Evolutionary conservation across 352 stramenopile species (phyloP).

Genomic region (Globisporangium paddicum): DNA sequence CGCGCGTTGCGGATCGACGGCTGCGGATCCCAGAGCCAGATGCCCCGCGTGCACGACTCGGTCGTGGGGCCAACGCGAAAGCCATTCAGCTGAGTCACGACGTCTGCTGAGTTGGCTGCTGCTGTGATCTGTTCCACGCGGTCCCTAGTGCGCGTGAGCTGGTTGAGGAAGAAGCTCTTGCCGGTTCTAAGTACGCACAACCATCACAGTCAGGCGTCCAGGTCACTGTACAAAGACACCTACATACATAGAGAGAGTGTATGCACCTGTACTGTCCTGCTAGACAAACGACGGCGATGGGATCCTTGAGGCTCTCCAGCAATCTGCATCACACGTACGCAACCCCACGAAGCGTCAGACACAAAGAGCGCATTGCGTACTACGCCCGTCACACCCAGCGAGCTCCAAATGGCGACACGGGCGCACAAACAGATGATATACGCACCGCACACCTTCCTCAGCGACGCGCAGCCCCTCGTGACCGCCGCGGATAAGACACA

Average conservation of each 20-base stretch:
- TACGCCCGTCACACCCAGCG: not conserved
- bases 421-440: not conserved
- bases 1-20: conserved; percentile 48
- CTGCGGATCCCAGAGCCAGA: conserved; percentile 77
- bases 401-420: conserved; percentile 1
- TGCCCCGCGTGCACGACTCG: conserved; percentile 80
- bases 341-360: not conserved
- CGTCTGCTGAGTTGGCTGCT: too few relatives aligned
- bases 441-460: conserved; percentile 46
- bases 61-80: conserved; percentile 80
- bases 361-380: not conserved
- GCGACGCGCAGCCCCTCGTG: conserved; percentile 46
- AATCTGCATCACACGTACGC: conserved; percentile 24
- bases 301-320: conserved; percentile 58
- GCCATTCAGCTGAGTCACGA: conserved; percentile 11
- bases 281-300: conserved; percentile 74
- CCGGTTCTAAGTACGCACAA: conserved; percentile 76
- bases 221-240: not conserved
- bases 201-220: not conserved
- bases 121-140: not conserved
- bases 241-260: not conserved
- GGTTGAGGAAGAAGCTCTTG: conserved; percentile 88
- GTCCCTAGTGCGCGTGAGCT: conserved; percentile 36
- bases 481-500: conserved; percentile 56
- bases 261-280: conserved; percentile 75